Evolutionary conservation across 805 yeast species (phyloP).

Genomic region (Monosporozyma siamensis): DNA sequence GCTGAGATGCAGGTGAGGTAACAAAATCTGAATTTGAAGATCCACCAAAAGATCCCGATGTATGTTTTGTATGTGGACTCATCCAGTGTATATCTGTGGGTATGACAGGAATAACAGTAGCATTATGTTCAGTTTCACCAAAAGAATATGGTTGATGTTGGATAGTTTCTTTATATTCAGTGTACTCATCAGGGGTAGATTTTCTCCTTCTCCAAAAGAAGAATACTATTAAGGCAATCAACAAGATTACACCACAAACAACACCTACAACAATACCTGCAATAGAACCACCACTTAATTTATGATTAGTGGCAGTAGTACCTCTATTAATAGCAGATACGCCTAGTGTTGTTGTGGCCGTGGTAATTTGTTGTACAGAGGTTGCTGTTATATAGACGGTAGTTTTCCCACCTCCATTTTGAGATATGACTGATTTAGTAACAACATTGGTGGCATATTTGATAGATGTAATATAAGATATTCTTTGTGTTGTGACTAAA

Average conservation of each 20-base stretch:
- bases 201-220: slow-evolving; percentile 33
- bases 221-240: slow-evolving; percentile 33
- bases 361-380: slow-evolving; percentile 16
- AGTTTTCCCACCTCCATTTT: slow-evolving; percentile 12
- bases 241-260: slow-evolving; percentile 34
- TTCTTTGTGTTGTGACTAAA: slow-evolving; percentile 11
- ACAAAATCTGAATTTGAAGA: neutral
- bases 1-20: neutral
- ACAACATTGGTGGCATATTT: slow-evolving; percentile 18
- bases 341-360: slow-evolving; percentile 5
- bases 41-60: slow-evolving; percentile 1
- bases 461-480: slow-evolving; percentile 11
- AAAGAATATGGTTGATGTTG: slow-evolving; percentile 30
- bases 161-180: slow-evolving; percentile 31
- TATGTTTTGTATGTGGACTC: slow-evolving; percentile 1
- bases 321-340: slow-evolving; percentile 3
- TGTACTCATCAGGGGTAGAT: slow-evolving; percentile 30
- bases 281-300: slow-evolving; percentile 39
- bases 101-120: slow-evolving; percentile 15
- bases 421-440: slow-evolving; percentile 20
- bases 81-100: slow-evolving; percentile 1
- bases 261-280: slow-evolving; percentile 55
- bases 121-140: slow-evolving; percentile 25
- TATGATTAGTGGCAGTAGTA: slow-evolving; percentile 3
- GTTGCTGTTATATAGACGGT: slow-evolving; percentile 24